A percentile compares a stretch with the other conserved stretches of the same genome.
Conservation (phyloP, 1,284 basidiomycete species). For the Prillingera fragicola region DNA sequence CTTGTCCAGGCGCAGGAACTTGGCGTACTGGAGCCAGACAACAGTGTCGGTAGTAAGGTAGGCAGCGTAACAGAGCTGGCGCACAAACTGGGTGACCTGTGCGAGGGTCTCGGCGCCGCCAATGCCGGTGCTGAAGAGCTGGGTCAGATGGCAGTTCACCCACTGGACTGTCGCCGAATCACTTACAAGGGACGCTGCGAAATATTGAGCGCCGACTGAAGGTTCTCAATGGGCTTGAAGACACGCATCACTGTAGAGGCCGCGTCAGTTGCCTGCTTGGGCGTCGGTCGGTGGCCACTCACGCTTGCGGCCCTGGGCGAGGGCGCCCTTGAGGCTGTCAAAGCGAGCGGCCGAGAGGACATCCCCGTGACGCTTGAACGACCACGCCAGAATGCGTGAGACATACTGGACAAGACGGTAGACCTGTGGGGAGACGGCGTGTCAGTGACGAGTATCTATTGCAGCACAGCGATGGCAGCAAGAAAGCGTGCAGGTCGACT, state of each 20-base stretch:
- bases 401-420: conserved; percentile 91
- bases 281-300: conserved; percentile 30
- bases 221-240: conserved; percentile 89
- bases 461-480: neutral
- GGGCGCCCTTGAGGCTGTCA: conserved; percentile 71
- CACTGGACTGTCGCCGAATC: neutral
- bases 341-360: conserved; percentile 65
- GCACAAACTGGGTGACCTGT: conserved; percentile 70
- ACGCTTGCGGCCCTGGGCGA: conserved; percentile 75
- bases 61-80: conserved; percentile 86
- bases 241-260: conserved; percentile 74
- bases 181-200: conserved; percentile 51
- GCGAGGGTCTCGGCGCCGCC: conserved; percentile 57
- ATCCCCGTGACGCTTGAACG: conserved; percentile 59
- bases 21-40: conserved; percentile 74
- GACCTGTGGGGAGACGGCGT: conserved; percentile 52
- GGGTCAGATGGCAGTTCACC: conserved; percentile 4
- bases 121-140: conserved; percentile 21
- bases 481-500: neutral
- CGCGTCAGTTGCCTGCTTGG: neutral
- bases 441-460: neutral
- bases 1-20: conserved; percentile 58
- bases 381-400: conserved; percentile 84
- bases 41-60: conserved; percentile 78
- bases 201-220: conserved; percentile 85